phyloP scores from a whole-genome alignment of 2,329 filamentous ascomycete genomes.

The Beauveria pseudobassiana region DNA sequence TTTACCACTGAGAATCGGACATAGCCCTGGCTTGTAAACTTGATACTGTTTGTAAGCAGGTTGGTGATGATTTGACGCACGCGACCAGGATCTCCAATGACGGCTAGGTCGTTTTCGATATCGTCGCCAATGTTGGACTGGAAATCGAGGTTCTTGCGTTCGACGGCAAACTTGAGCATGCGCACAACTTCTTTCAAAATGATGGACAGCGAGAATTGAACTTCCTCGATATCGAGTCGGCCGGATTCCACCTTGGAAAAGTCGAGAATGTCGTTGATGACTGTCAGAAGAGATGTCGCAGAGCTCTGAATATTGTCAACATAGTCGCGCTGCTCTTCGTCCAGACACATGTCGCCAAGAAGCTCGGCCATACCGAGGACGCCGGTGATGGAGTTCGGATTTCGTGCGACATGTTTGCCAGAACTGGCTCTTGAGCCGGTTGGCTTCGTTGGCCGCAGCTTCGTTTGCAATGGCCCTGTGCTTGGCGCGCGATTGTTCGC shows the following conservation, averaged over 20 bases:
- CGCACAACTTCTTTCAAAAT: constrained; percentile 74
- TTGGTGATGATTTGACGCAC: constrained; percentile 80
- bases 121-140: constrained; percentile 55
- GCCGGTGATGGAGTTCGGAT: constrained; percentile 70
- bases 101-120: constrained; percentile 61
- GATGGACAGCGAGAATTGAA: constrained; percentile 68
- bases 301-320: constrained; percentile 73
- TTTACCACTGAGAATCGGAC: constrained; percentile 60
- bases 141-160: constrained; percentile 70
- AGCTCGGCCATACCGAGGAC: constrained; percentile 76
- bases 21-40: constrained; percentile 62
- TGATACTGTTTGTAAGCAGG: constrained; percentile 68
- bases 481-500: constrained; percentile 61
- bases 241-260: constrained; percentile 83
- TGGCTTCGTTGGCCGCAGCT: constrained; percentile 72
- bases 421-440: constrained; percentile 72
- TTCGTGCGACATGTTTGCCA: constrained; percentile 78
- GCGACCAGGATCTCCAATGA: constrained; percentile 79
- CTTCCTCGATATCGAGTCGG: constrained; percentile 68
- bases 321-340: constrained; percentile 65
- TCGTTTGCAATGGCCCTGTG: constrained; percentile 65
- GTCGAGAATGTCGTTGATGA: constrained; percentile 88
- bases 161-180: constrained; percentile 80
- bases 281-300: constrained; percentile 72
- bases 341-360: constrained; percentile 58